Conservation (phyloP, 331 rosid genomes). For the Malus hybrid region DNA sequence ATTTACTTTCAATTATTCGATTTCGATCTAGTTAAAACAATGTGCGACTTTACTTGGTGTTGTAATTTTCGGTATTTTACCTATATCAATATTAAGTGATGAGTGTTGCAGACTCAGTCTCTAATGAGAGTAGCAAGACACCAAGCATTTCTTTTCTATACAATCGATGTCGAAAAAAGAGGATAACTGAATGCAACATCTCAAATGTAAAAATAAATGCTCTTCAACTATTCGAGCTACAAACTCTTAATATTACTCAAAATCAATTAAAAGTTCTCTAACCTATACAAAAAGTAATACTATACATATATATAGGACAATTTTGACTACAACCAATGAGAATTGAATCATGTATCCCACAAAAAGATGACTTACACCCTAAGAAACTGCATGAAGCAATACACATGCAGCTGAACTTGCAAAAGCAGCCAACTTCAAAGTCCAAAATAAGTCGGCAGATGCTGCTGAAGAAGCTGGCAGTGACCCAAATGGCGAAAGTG, state of each 20-base stretch:
- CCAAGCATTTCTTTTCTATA: too few species aligned
- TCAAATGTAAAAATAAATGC: not conserved
- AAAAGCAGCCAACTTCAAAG: conserved; percentile 20
- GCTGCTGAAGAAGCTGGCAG: conserved; percentile 39
- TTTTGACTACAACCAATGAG: not conserved
- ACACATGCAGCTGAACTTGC: conserved; percentile 30
- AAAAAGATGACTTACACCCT: conserved; percentile 23
- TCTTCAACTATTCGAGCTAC: not conserved
- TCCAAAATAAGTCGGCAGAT: conserved; percentile 18
- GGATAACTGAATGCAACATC: not conserved
- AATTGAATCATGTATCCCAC: conserved; percentile 20
- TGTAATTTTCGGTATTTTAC: not conserved
- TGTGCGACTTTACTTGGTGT: conserved; percentile 14
- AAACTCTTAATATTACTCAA: not conserved
- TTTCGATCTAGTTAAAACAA: not conserved
- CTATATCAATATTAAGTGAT: too few species aligned
- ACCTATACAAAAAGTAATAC: not conserved
- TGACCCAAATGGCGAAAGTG: conserved; percentile 54
- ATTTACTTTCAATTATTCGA: not conserved
- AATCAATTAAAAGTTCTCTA: not conserved
- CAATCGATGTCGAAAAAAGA: not conserved
- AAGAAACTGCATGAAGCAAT: conserved; percentile 17
- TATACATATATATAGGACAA: not conserved
- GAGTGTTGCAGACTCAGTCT: too few species aligned
- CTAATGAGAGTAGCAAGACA: too few species aligned